phyloP scores from a whole-genome alignment of 768 basidiomycete species.

The Tephrocybe rancida region DNA sequence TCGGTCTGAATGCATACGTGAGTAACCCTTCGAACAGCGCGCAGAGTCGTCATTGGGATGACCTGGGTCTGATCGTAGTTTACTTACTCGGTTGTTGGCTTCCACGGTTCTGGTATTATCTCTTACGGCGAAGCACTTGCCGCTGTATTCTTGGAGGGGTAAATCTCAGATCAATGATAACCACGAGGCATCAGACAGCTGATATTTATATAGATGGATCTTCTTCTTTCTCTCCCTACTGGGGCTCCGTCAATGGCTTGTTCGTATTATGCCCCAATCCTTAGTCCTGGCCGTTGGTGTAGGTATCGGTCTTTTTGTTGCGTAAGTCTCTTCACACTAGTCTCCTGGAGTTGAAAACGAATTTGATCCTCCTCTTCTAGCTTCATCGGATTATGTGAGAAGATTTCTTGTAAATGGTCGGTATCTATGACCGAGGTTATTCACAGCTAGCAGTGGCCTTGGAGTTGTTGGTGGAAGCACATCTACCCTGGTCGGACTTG shows the following conservation, averaged over 20 bases:
- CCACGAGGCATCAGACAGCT: background rate
- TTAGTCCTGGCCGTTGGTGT: conserved; percentile 83
- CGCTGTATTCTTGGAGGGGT: conserved; percentile 90
- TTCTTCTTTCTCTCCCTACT: conserved; percentile 80
- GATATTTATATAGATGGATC: conserved; percentile 56
- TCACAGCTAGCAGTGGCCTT: conserved; percentile 63
- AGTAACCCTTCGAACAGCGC: conserved; percentile 26
- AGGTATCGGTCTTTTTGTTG: conserved; percentile 88
- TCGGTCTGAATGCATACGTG: conserved; percentile 83
- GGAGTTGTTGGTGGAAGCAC: conserved; percentile 76
- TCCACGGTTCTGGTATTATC: conserved; percentile 74
- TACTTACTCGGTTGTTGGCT: conserved; percentile 86
- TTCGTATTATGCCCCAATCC: conserved; percentile 86
- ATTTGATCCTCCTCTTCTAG: conserved; percentile 31
- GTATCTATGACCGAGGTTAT: background rate
- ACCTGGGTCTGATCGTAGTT: conserved; percentile 48
- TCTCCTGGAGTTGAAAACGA: background rate
- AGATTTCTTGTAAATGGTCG: background rate
- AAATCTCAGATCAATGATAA: conserved; percentile 16
- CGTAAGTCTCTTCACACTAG: conserved; percentile 48
- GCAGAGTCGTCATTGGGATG: background rate
- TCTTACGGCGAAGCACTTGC: conserved; percentile 81
- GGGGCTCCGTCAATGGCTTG: conserved; percentile 89
- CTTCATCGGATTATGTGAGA: conserved; percentile 74
- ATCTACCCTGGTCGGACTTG: conserved; percentile 73